phyloP scores from a whole-genome alignment of 2,329 filamentous ascomycete species.

The Xylaria sp. region DNA sequence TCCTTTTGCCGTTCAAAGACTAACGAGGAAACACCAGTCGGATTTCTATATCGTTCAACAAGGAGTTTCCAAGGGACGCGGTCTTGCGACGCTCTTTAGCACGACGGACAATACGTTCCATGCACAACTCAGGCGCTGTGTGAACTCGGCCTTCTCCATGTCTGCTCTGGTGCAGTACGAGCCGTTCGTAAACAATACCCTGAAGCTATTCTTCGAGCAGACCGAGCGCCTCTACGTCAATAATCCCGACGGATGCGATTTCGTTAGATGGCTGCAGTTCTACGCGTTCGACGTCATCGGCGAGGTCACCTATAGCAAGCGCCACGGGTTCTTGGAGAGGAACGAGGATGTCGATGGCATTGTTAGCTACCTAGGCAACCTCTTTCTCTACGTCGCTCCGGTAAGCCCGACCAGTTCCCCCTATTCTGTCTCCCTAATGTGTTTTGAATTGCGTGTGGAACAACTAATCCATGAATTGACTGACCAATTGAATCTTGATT shows the following conservation, averaged over 20 bases:
- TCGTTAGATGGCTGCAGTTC: conserved; percentile 79
- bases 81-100: conserved; percentile 78
- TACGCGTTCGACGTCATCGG: conserved; percentile 87
- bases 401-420: conserved; percentile 54
- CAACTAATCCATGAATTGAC: background rate
- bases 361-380: conserved; percentile 68
- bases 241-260: conserved; percentile 63
- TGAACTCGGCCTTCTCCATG: conserved; percentile 83
- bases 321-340: conserved; percentile 78
- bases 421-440: background rate
- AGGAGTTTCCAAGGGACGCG: conserved; percentile 73
- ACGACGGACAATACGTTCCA: conserved; percentile 81
- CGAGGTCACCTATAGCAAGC: conserved; percentile 79
- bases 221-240: conserved; percentile 66
- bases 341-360: conserved; percentile 81
- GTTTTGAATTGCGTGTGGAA: background rate
- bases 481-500: conserved; percentile 2
- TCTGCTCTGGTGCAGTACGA: conserved; percentile 80
- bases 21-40: conserved; percentile 60
- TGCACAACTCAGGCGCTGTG: conserved; percentile 76
- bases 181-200: conserved; percentile 80
- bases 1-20: background rate
- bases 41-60: conserved; percentile 85
- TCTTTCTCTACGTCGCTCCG: conserved; percentile 77
- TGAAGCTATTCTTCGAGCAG: conserved; percentile 73